Percentiles rank a stretch among this genome's conserved stretches.
phyloP scores from a whole-genome alignment of 2,329 filamentous ascomycete genomes.

The Verticillium longisporum region DNA sequence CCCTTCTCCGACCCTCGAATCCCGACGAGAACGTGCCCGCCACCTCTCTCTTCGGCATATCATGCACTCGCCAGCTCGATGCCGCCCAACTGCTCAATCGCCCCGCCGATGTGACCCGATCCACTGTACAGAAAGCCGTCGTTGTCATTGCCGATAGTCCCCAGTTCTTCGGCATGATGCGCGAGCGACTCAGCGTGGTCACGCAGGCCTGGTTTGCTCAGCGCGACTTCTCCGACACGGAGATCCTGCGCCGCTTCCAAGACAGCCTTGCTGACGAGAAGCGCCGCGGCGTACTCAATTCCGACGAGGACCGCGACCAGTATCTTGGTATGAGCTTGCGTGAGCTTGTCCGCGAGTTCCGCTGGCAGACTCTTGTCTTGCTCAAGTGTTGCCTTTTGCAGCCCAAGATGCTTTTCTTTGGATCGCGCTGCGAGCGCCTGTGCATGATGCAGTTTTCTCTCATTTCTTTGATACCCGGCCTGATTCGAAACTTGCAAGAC shows the following conservation, averaged over 20 bases:
- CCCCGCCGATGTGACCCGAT: constrained; percentile 86
- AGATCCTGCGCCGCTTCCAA: constrained; percentile 86
- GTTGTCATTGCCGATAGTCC: constrained; percentile 91
- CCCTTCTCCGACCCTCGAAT: constrained; percentile 60
- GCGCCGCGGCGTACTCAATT: constrained; percentile 45
- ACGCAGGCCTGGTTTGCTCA: constrained; percentile 96
- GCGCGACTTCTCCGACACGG: constrained; percentile 81
- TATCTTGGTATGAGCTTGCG: constrained; percentile 84
- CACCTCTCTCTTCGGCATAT: constrained; percentile 90
- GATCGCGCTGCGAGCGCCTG: constrained; percentile 87
- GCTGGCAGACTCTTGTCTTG: constrained; percentile 86
- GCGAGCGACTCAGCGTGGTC: constrained; percentile 83
- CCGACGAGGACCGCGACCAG: constrained; percentile 72
- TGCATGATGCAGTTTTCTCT: constrained; percentile 99
- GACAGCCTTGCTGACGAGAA: constrained; percentile 73
- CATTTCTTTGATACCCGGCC: constrained; percentile 87
- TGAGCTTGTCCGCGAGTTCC: constrained; percentile 90
- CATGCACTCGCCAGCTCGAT: constrained; percentile 88
- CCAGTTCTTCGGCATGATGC: constrained; percentile 81
- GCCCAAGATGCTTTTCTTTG: constrained; percentile 99
- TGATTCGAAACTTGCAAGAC: constrained; percentile 88
- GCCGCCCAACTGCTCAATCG: constrained; percentile 69
- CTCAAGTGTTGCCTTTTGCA: constrained; percentile 92
- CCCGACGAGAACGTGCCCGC: constrained; percentile 42
- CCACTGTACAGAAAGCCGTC: constrained; percentile 95